phyloP scores from a whole-genome alignment of 495 filamentous ascomycete species.

The Neurospora discreta region DNA sequence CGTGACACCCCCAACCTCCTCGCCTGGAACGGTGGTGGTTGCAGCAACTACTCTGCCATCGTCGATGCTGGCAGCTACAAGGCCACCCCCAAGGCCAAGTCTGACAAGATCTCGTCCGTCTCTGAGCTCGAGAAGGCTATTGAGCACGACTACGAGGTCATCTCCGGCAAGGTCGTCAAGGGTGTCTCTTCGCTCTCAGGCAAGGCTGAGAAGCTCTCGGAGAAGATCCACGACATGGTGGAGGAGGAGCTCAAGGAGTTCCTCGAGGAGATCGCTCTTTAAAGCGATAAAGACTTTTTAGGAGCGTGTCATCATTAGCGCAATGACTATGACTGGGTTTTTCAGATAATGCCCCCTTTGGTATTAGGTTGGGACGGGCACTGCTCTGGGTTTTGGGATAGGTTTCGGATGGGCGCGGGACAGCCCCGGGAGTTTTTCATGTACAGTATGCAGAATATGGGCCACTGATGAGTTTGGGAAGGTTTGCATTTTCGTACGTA shows the following conservation, averaged over 20 bases:
- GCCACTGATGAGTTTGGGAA: constrained; percentile 6
- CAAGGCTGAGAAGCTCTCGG: constrained; percentile 37
- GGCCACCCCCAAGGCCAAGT: constrained; percentile 23
- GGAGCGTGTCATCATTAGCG: constrained; percentile 8
- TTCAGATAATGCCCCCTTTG: background rate
- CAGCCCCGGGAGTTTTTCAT: constrained; percentile 22
- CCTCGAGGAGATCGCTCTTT: constrained; percentile 46
- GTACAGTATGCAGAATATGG: constrained; percentile 30
- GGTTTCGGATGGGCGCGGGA: constrained; percentile 11
- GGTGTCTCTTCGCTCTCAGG: constrained; percentile 30
- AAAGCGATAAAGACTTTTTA: constrained; percentile 9
- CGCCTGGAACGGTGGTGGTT: constrained; percentile 97
- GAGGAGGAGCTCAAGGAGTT: constrained; percentile 59
- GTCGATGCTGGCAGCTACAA: constrained; percentile 55
- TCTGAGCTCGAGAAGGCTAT: constrained; percentile 51
- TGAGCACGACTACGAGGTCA: constrained; percentile 43
- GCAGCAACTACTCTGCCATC: constrained; percentile 80
- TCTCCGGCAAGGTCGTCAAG: constrained; percentile 43
- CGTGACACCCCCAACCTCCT: constrained; percentile 73
- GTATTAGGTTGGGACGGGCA: constrained; percentile 11
- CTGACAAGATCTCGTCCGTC: constrained; percentile 18
- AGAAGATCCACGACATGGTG: constrained; percentile 44
- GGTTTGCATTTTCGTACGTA: constrained; percentile 15
- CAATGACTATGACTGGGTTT: background rate
- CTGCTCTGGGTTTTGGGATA: constrained; percentile 12